Percentiles rank a stretch among this genome's conserved stretches.
Conservation (phyloP, 2,329 filamentous ascomycete genomes). For the Botrytis deweyae region DNA sequence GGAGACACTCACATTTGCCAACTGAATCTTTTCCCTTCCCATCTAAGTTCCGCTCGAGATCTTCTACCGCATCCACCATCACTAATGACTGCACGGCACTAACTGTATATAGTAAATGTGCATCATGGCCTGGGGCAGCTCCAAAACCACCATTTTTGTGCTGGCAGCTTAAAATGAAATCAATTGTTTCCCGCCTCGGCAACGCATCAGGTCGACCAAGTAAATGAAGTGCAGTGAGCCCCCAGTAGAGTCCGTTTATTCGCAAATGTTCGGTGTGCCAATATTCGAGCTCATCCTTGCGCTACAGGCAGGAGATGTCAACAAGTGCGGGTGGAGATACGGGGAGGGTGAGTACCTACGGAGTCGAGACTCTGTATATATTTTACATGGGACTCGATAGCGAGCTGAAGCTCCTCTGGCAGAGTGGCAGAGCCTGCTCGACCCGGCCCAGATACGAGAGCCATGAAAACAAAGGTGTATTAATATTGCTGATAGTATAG, state of each 20-base stretch:
- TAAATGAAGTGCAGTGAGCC: conserved; percentile 82
- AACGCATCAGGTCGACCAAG: conserved; percentile 79
- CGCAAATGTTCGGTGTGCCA: conserved; percentile 97
- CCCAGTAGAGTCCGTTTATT: conserved; percentile 96
- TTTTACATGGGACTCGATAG: conserved; percentile 65
- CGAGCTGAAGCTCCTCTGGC: conserved; percentile 39
- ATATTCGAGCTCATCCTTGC: conserved; percentile 93
- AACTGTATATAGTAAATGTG: conserved; percentile 94
- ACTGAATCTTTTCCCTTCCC: conserved; percentile 64
- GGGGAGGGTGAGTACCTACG: conserved; percentile 49
- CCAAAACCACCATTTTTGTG: conserved; percentile 88
- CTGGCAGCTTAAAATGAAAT: conserved; percentile 95
- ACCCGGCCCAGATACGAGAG: conserved; percentile 39
- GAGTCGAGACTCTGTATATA: conserved; percentile 94
- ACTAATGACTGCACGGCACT: conserved; percentile 93
- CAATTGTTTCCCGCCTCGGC: conserved; percentile 75
- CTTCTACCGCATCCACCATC: conserved; percentile 78
- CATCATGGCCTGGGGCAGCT: conserved; percentile 89
- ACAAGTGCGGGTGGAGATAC: conserved; percentile 22
- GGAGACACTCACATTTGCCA: conserved; percentile 70
- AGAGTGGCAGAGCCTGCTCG: conserved; percentile 30
- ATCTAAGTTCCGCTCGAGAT: conserved; percentile 64
- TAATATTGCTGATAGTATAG: background rate
- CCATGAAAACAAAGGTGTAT: conserved; percentile 30
- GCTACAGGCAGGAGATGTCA: conserved; percentile 49